Evolutionary conservation across 148 eudicot species (phyloP).

Genomic region (Cornus kousa): DNA sequence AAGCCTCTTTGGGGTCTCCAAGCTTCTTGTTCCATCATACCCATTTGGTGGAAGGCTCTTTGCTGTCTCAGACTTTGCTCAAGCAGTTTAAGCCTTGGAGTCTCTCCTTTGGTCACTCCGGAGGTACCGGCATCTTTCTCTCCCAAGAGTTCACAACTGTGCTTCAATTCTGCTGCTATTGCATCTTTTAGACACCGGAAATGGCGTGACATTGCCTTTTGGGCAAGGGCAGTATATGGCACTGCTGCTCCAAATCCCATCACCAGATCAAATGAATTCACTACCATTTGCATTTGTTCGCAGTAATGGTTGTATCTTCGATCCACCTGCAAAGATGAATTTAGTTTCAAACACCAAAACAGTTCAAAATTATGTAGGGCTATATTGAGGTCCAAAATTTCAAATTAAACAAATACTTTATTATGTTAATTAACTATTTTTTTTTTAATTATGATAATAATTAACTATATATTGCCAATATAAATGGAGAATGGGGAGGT

Average conservation of each 20-base stretch:
- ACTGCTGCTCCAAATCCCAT: constrained; percentile 85
- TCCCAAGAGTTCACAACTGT: constrained; percentile 75
- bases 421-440: too few relatives aligned
- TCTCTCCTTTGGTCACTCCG: constrained; percentile 87
- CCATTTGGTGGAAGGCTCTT: constrained; percentile 90
- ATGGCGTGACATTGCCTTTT: constrained; percentile 96
- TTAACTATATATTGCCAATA: too few relatives aligned
- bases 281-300: constrained; percentile 97
- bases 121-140: constrained; percentile 74
- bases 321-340: constrained; percentile 52
- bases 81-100: constrained; percentile 71
- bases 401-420: background rate
- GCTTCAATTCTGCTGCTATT: constrained; percentile 63
- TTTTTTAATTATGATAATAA: too few relatives aligned
- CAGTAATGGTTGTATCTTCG: constrained; percentile 86
- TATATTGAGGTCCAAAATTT: too few relatives aligned
- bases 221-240: constrained; percentile 85
- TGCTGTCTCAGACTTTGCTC: constrained; percentile 89
- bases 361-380: too few relatives aligned
- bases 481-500: background rate
- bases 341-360: background rate
- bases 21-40: constrained; percentile 93
- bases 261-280: constrained; percentile 82
- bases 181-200: constrained; percentile 87
- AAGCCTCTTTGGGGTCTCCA: constrained; percentile 96